These are phyloP conservation scores for Trichosporon sp. DNA, from an alignment of 1,284 basidiomycete genomes.

Conservation along the genomic window DNA sequence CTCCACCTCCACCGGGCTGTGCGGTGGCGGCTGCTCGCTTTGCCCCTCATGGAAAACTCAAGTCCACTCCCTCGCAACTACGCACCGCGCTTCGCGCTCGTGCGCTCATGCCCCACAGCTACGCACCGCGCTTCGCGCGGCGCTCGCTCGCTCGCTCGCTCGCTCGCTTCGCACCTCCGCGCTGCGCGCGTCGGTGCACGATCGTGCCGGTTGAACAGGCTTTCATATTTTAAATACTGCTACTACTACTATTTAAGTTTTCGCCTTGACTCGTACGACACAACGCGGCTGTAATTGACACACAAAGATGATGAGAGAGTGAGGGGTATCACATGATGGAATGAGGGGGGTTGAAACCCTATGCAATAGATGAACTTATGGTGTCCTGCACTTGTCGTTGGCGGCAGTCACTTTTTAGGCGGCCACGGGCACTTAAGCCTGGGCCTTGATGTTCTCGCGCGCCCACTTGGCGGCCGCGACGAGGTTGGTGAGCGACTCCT, in stretches of 20 bases:
- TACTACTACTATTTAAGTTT: constrained; percentile 11
- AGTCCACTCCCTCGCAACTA: no score
- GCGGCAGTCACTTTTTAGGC: constrained; percentile 1
- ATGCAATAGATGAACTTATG: constrained; percentile 15
- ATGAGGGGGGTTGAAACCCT: constrained; percentile 25
- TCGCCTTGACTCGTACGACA: constrained; percentile 5
- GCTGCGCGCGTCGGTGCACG: background rate
- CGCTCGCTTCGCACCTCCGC: background rate
- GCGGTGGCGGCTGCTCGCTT: no score
- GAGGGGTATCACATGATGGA: constrained; percentile 25
- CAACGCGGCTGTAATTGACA: constrained; percentile 8
- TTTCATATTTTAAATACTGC: constrained; percentile 36
- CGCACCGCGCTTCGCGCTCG: no score
- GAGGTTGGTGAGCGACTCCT: constrained; percentile 76
- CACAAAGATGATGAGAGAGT: constrained; percentile 9
- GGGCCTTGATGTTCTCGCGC: constrained; percentile 62
- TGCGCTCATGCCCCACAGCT: no score
- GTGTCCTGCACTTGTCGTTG: constrained; percentile 4
- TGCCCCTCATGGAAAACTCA: no score
- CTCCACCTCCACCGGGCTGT: background rate
- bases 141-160: background rate
- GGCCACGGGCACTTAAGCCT: background rate
- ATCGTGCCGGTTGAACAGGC: constrained; percentile 50
- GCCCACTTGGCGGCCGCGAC: constrained; percentile 88
- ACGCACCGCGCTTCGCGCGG: no score